Evolutionary conservation across 495 filamentous ascomycete species (phyloP).

Genomic region (Daldinia loculata): DNA sequence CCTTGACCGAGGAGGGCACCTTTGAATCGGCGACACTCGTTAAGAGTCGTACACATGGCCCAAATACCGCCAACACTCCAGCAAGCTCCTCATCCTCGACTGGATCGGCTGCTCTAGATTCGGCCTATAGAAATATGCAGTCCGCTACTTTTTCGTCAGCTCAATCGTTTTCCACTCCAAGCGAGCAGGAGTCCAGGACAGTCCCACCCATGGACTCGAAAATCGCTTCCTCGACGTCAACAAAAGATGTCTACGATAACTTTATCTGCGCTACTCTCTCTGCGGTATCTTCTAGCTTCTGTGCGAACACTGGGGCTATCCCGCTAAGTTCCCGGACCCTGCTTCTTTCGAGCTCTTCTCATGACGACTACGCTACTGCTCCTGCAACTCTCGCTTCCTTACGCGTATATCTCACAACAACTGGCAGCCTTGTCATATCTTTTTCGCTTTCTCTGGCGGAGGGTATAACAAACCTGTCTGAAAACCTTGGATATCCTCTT

Average conservation of each 20-base stretch:
- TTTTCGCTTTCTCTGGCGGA: slow-evolving; percentile 51
- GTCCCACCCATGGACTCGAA: slow-evolving; percentile 45
- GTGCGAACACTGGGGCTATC: slow-evolving; percentile 52
- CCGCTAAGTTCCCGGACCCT: slow-evolving; percentile 54
- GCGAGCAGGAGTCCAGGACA: slow-evolving; percentile 38
- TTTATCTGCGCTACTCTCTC: slow-evolving; percentile 57
- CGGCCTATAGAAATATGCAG: slow-evolving; percentile 49
- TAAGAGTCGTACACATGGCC: slow-evolving; percentile 49
- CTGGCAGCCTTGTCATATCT: slow-evolving; percentile 56
- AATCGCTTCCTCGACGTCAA: slow-evolving; percentile 30
- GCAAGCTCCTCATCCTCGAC: slow-evolving; percentile 59
- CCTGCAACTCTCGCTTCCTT: slow-evolving; percentile 55
- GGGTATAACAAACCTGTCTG: slow-evolving; percentile 51
- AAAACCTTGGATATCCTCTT: slow-evolving; percentile 46
- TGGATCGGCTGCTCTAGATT: slow-evolving; percentile 52
- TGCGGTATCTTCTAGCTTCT: slow-evolving; percentile 55
- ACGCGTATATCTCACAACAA: slow-evolving; percentile 59
- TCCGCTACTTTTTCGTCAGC: slow-evolving; percentile 38
- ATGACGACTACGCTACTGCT: slow-evolving; percentile 33
- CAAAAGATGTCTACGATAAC: slow-evolving; percentile 52
- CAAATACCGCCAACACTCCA: slow-evolving; percentile 55
- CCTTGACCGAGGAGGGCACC: slow-evolving; percentile 53
- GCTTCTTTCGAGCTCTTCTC: slow-evolving; percentile 46
- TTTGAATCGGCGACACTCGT: slow-evolving; percentile 57
- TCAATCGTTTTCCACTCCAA: slow-evolving; percentile 33